Evolutionary conservation across 2,329 filamentous ascomycete genomes (phyloP).

Genomic region (Aspergillus ibericus): DNA sequence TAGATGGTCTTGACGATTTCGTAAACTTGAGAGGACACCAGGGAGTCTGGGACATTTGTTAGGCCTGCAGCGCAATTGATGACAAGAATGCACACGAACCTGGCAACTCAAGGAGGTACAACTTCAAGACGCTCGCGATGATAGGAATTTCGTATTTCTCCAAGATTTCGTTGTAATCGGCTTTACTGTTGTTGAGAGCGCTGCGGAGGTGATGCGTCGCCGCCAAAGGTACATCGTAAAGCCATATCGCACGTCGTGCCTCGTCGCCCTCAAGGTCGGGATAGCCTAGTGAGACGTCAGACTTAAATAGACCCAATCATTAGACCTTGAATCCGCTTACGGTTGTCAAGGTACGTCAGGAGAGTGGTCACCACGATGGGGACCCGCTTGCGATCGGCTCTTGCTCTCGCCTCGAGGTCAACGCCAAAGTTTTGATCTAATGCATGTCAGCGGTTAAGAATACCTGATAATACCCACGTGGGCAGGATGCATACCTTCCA

Average conservation of each 20-base stretch:
- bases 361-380: constrained; percentile 89
- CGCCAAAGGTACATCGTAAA: constrained; percentile 82
- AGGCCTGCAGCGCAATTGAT: constrained; percentile 17
- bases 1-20: constrained; percentile 99
- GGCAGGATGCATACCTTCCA: constrained; percentile 60
- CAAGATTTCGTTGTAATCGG: constrained; percentile 72
- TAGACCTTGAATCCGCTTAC: constrained; percentile 36
- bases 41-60: constrained; percentile 67
- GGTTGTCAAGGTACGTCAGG: constrained; percentile 90
- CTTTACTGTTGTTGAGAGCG: constrained; percentile 83
- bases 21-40: constrained; percentile 97
- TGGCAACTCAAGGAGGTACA: constrained; percentile 92
- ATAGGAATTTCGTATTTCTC: constrained; percentile 91
- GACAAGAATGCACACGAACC: constrained; percentile 57
- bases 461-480: neutral
- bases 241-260: constrained; percentile 87
- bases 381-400: constrained; percentile 93
- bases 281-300: constrained; percentile 60
- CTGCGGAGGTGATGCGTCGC: constrained; percentile 82
- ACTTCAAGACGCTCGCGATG: constrained; percentile 85
- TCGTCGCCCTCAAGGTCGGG: constrained; percentile 97
- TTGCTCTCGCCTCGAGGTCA: constrained; percentile 90
- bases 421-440: constrained; percentile 93
- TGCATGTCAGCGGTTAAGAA: constrained; percentile 14
- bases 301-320: too few species aligned